These are phyloP conservation scores for Kwoniella sp. DNA, from an alignment of 768 basidiomycete species.

Conservation along the genomic window DNA sequence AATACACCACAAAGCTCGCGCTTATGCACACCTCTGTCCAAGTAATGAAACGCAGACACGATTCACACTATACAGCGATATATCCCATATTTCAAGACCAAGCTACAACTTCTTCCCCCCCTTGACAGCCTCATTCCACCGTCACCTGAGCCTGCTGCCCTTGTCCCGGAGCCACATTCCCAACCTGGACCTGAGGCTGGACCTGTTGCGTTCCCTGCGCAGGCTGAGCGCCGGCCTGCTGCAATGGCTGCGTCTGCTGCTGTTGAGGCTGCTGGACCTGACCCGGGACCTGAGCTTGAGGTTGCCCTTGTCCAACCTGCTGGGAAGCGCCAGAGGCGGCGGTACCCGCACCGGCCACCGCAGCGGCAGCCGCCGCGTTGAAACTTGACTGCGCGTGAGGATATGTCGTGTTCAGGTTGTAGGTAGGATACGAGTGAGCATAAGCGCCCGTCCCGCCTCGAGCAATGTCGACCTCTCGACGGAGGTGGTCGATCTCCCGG, in stretches of 20 bases:
- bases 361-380: neutral
- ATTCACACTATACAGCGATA: no score
- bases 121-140: no score
- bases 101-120: no score
- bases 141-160: no score
- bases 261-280: constrained; percentile 7
- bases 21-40: no score
- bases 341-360: neutral
- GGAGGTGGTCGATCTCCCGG: constrained; percentile 71
- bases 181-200: no score
- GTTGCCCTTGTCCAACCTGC: no score
- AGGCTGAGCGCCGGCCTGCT: neutral
- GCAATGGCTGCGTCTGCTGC: neutral
- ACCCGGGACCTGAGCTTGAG: neutral
- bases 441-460: constrained; percentile 27
- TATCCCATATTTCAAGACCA: no score
- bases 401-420: constrained; percentile 10
- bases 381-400: constrained; percentile 3
- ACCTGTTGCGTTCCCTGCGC: constrained; percentile 1
- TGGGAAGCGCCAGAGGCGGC: no score
- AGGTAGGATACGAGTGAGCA: constrained; percentile 7
- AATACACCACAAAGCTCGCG: no score
- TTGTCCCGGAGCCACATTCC: no score
- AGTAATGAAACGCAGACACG: no score
- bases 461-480: constrained; percentile 64